These are phyloP conservation scores for Xylaria sp. DNA, from an alignment of 2,329 filamentous ascomycete species.

Conservation along the genomic window DNA sequence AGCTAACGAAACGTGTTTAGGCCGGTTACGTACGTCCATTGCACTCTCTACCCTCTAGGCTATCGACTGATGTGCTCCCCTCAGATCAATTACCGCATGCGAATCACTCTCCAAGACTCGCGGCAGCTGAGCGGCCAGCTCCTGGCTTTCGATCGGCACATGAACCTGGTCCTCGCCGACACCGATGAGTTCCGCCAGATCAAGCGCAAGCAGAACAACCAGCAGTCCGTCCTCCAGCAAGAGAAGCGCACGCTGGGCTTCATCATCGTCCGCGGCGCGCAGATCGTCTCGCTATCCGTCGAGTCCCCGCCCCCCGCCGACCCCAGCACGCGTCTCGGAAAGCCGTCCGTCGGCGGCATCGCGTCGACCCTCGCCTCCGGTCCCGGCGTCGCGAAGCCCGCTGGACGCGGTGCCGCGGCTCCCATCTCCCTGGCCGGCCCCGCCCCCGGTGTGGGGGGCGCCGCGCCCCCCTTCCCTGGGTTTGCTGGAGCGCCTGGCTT, in stretches of 20 bases:
- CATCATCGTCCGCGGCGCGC: conserved; percentile 90
- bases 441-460: conserved; percentile 82
- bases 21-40: conserved; percentile 68
- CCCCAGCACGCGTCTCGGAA: conserved; percentile 85
- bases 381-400: conserved; percentile 87
- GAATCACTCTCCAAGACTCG: conserved; percentile 91
- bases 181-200: conserved; percentile 96
- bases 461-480: conserved; percentile 55
- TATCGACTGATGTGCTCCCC: conserved; percentile 30
- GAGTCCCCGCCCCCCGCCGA: conserved; percentile 95
- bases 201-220: conserved; percentile 80
- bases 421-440: conserved; percentile 84
- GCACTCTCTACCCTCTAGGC: conserved; percentile 29
- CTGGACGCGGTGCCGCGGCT: conserved; percentile 71
- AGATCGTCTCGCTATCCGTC: conserved; percentile 92
- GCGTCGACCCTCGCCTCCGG: conserved; percentile 76
- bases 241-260: conserved; percentile 97
- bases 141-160: conserved; percentile 98
- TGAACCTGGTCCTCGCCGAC: conserved; percentile 98
- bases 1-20: conserved; percentile 63
- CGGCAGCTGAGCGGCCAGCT: conserved; percentile 97
- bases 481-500: conserved; percentile 56
- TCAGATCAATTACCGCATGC: conserved; percentile 99
- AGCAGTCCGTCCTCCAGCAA: conserved; percentile 80
- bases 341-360: conserved; percentile 68